phyloP scores from a whole-genome alignment of 2,329 filamentous ascomycete species.

The Ophiognomonia clavigignenti-juglandacearum region DNA sequence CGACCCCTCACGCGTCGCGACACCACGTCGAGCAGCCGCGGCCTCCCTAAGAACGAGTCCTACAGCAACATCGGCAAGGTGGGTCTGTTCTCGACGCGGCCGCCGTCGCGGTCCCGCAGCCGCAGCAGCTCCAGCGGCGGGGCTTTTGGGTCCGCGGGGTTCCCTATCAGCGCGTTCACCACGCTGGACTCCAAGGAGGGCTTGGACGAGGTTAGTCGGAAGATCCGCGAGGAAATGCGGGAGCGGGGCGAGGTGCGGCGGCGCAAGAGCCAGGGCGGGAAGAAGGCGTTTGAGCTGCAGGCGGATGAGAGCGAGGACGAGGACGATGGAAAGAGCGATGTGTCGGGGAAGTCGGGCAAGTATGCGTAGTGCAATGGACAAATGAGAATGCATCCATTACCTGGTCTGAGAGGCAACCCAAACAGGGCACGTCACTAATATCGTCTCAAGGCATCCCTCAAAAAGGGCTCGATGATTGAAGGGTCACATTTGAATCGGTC shows the following conservation, averaged over 20 bases:
- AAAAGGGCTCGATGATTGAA: too few relatives aligned
- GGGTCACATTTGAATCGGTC: too few relatives aligned
- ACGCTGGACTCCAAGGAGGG: slow-evolving; percentile 61
- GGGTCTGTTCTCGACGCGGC: slow-evolving; percentile 84
- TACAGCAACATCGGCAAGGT: slow-evolving; percentile 86
- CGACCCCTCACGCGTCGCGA: slow-evolving; percentile 36
- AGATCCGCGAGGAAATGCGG: slow-evolving; percentile 80
- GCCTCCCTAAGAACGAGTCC: slow-evolving; percentile 79
- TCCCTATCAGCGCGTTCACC: slow-evolving; percentile 67
- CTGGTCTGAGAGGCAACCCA: too few relatives aligned
- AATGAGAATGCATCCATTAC: neutral
- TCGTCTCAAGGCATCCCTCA: too few relatives aligned
- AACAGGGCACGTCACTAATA: too few relatives aligned
- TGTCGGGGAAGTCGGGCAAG: slow-evolving; percentile 29
- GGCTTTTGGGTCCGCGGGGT: slow-evolving; percentile 54
- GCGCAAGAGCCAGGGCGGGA: slow-evolving; percentile 41
- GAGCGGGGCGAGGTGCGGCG: slow-evolving; percentile 64
- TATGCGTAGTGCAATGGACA: neutral
- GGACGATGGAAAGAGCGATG: slow-evolving; percentile 38
- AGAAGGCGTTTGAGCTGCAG: slow-evolving; percentile 32
- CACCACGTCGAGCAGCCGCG: slow-evolving; percentile 50
- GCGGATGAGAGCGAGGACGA: slow-evolving; percentile 35
- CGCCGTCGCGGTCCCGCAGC: slow-evolving; percentile 69
- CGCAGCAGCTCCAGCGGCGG: slow-evolving; percentile 65
- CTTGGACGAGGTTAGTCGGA: slow-evolving; percentile 77